Percentiles rank a stretch among this genome's conserved stretches.
These are phyloP conservation scores for Lagerstroemia speciosa DNA, from an alignment of 345 rosid species.

Conservation along the genomic window DNA sequence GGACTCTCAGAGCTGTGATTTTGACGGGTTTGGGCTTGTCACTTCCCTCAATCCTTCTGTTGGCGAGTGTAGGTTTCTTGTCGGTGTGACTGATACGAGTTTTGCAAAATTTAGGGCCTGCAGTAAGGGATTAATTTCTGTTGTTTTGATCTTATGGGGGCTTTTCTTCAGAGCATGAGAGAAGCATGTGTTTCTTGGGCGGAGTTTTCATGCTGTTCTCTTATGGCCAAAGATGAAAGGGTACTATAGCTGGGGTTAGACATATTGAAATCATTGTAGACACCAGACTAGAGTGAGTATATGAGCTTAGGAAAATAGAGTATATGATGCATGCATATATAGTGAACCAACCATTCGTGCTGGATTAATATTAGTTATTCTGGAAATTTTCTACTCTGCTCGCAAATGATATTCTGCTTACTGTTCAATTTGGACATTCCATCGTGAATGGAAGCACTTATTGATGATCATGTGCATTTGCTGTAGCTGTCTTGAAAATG, in stretches of 20 bases:
- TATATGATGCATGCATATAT: too few species aligned
- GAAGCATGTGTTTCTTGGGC: conserved; percentile 15
- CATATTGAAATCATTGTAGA: neutral
- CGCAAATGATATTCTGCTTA: too few species aligned
- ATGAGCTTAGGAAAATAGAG: too few species aligned
- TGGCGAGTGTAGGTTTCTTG: conserved; percentile 85
- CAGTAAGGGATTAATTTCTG: conserved; percentile 23
- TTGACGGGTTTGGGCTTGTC: conserved; percentile 84
- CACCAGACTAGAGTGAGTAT: too few species aligned
- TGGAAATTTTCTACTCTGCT: too few species aligned
- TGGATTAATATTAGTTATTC: too few species aligned
- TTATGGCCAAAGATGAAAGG: conserved; percentile 11
- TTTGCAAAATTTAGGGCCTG: conserved; percentile 27
- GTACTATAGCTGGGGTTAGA: neutral
- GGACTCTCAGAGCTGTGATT: conserved; percentile 68
- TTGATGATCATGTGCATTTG: too few species aligned
- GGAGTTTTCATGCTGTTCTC: conserved; percentile 26
- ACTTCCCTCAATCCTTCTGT: conserved; percentile 82
- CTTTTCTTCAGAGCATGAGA: conserved; percentile 24
- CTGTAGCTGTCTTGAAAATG: too few species aligned
- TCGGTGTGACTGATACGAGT: conserved; percentile 61
- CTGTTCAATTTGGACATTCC: too few species aligned
- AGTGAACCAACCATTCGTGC: too few species aligned
- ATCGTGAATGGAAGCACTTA: too few species aligned
- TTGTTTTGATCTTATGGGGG: conserved; percentile 28